A percentile compares a stretch with the other conserved stretches of the same genome.
phyloP scores from a whole-genome alignment of 257 asterid species.

The Fraxinus pennsylvanica region DNA sequence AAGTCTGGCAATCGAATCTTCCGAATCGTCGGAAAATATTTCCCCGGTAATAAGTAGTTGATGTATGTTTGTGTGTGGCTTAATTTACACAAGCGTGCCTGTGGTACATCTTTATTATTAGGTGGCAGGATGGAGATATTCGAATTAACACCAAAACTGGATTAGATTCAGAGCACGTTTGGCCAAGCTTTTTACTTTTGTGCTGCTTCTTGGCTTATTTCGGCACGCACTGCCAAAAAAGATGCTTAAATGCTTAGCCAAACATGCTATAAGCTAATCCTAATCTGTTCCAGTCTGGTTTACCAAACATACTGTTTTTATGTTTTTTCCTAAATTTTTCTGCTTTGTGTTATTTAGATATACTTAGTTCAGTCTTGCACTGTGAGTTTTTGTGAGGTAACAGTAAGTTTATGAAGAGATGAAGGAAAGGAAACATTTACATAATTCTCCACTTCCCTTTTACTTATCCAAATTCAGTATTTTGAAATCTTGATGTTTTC shows the following conservation, averaged over 20 bases:
- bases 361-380: not conserved
- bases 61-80: not conserved
- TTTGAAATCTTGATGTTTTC: not conserved
- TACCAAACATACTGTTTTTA: not conserved
- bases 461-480: not conserved
- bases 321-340: not conserved
- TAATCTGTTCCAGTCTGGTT: not conserved
- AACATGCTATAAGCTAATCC: not conserved
- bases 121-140: not conserved
- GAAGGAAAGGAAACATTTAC: not conserved
- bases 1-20: slow-evolving; percentile 71
- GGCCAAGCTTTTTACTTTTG: not conserved
- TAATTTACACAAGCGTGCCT: not conserved
- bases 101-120: not conserved
- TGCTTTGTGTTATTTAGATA: not conserved
- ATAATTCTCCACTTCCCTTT: not conserved
- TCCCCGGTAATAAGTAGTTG: slow-evolving; percentile 58
- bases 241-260: not conserved
- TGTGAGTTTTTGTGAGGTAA: not conserved
- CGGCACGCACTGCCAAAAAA: not conserved
- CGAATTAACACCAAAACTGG: too few relatives aligned
- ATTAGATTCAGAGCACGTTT: not conserved
- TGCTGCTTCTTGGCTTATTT: not conserved
- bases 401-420: not conserved
- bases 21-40: slow-evolving; percentile 89